Evolutionary conservation across 2,329 filamentous ascomycete species (phyloP).

Genomic region (Trichoderma brevicompactum): DNA sequence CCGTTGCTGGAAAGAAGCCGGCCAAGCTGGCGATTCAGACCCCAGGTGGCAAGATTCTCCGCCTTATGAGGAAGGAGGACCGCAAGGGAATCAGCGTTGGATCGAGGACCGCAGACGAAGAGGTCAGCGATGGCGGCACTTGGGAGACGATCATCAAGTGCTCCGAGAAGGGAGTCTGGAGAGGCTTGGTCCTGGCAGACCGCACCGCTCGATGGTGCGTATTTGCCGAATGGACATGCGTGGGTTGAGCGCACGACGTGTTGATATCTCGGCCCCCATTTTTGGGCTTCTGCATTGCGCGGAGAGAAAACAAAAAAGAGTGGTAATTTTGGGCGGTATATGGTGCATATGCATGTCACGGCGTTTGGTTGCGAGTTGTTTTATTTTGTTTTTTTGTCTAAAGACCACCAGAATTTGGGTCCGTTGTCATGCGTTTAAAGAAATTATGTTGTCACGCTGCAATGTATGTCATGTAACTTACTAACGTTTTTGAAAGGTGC

Average conservation of each 20-base stretch:
- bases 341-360: conserved; percentile 30
- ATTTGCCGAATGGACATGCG: conserved; percentile 84
- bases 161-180: conserved; percentile 79
- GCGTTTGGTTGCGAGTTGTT: conserved; percentile 26
- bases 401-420: conserved; percentile 16
- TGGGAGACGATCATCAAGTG: conserved; percentile 95
- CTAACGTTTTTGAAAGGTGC: not conserved
- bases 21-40: conserved; percentile 95
- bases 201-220: conserved; percentile 86
- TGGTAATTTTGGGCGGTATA: conserved; percentile 27
- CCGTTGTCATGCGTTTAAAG: conserved; percentile 22
- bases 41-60: conserved; percentile 90
- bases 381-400: not conserved
- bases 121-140: conserved; percentile 69
- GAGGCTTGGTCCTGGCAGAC: conserved; percentile 80
- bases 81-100: conserved; percentile 58
- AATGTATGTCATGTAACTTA: conserved; percentile 27
- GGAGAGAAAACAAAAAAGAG: conserved; percentile 2
- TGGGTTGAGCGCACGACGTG: conserved; percentile 36
- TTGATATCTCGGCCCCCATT: conserved; percentile 8
- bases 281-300: conserved; percentile 4
- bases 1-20: conserved; percentile 72
- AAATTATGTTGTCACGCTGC: conserved; percentile 23
- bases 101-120: conserved; percentile 54
- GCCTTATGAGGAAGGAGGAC: conserved; percentile 81